Percentiles rank a stretch among this genome's conserved stretches.
Conservation (phyloP, 768 basidiomycete species). For the Naganishia kalamii region DNA sequence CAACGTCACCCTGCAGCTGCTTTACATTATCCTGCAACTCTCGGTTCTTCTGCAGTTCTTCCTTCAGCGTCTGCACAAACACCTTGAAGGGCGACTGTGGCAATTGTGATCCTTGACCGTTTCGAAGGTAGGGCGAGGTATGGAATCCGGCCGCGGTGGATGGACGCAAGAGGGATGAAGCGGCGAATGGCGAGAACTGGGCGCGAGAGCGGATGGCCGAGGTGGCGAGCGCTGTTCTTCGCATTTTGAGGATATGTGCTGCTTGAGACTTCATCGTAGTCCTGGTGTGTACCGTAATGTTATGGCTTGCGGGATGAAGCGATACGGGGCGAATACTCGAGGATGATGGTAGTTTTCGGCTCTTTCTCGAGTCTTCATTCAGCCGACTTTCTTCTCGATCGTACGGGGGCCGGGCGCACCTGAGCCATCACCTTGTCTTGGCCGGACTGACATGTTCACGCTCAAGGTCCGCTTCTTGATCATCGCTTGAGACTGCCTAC, state of each 20-base stretch:
- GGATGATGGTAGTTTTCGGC: not conserved
- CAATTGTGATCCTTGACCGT: slow-evolving; percentile 22
- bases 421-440: too few species aligned
- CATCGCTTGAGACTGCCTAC: too few species aligned
- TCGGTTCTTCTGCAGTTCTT: slow-evolving; percentile 86
- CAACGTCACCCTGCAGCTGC: slow-evolving; percentile 93
- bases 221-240: not conserved
- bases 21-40: slow-evolving; percentile 95
- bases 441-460: too few species aligned
- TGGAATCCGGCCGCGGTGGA: slow-evolving; percentile 16
- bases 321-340: not conserved
- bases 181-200: not conserved
- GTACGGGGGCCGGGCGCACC: not conserved
- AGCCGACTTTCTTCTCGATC: slow-evolving; percentile 16
- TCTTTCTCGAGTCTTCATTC: slow-evolving; percentile 11
- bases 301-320: too few species aligned
- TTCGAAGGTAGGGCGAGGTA: slow-evolving; percentile 5
- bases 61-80: slow-evolving; percentile 86
- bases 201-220: not conserved
- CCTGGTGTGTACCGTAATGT: not conserved
- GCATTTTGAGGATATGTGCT: slow-evolving; percentile 11
- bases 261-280: slow-evolving; percentile 10
- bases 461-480: not conserved
- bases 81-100: slow-evolving; percentile 83
- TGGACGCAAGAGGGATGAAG: not conserved